These are phyloP conservation scores for Hura crepitans DNA, from an alignment of 441 rosid genomes.

Conservation along the genomic window DNA sequence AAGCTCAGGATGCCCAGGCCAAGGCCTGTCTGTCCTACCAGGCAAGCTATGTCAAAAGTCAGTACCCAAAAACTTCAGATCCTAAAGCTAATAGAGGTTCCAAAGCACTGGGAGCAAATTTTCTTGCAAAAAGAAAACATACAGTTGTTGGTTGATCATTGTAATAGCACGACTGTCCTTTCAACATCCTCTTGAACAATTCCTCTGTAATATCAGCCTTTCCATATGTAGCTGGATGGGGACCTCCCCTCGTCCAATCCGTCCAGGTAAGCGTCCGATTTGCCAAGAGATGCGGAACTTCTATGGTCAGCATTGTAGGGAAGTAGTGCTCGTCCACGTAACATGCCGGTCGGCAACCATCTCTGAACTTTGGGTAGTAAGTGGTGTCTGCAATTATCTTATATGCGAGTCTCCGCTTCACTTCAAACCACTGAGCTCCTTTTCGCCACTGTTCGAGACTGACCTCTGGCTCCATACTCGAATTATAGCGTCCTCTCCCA, in stretches of 20 bases:
- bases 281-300: constrained; percentile 54
- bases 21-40: background rate
- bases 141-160: constrained; percentile 45
- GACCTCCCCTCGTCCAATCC: constrained; percentile 93
- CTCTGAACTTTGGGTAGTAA: constrained; percentile 71
- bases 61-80: constrained; percentile 48
- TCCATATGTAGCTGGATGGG: constrained; percentile 81
- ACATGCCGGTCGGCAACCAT: constrained; percentile 69
- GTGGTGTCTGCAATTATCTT: constrained; percentile 51
- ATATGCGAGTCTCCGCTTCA: constrained; percentile 58
- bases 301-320: constrained; percentile 75
- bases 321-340: constrained; percentile 91
- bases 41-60: constrained; percentile 25
- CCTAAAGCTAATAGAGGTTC: constrained; percentile 57
- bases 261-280: constrained; percentile 73
- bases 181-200: constrained; percentile 48
- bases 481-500: constrained; percentile 75
- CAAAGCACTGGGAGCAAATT: constrained; percentile 77
- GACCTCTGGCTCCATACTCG: constrained; percentile 60
- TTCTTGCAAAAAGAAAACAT: constrained; percentile 77
- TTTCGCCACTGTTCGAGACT: constrained; percentile 76
- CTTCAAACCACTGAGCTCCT: constrained; percentile 94
- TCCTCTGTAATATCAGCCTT: constrained; percentile 46
- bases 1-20: background rate
- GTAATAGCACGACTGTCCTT: constrained; percentile 45